phyloP scores from a whole-genome alignment of 352 stramenopile genomes.

The Pythium chondricola region DNA sequence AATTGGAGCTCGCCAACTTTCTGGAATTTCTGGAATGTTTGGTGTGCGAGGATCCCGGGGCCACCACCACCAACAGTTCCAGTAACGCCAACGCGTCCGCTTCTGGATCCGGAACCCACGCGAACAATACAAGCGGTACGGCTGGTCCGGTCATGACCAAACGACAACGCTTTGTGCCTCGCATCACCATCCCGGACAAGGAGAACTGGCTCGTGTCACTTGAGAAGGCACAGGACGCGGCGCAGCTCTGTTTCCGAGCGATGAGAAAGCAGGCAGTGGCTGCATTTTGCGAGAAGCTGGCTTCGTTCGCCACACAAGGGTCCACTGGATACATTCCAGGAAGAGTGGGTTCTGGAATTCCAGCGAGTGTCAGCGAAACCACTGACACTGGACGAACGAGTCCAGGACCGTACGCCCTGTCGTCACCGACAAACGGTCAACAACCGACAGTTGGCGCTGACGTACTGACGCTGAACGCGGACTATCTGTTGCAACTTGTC shows the following conservation, averaged over 20 bases:
- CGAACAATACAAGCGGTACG: background rate
- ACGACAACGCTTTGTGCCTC: conserved; percentile 38
- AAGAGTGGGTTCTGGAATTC: background rate
- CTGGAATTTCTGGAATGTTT: conserved; percentile 76
- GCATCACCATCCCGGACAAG: conserved; percentile 55
- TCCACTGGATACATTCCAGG: conserved; percentile 17
- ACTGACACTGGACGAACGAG: background rate
- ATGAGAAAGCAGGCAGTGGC: conserved; percentile 61
- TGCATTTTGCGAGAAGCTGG: conserved; percentile 61
- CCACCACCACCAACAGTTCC: conserved; percentile 8
- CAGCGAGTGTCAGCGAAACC: background rate
- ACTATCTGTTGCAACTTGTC: conserved; percentile 62
- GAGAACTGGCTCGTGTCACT: conserved; percentile 62
- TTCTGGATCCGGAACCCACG: no score
- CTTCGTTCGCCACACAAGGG: conserved; percentile 34
- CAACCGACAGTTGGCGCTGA: background rate
- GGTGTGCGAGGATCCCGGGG: conserved; percentile 38
- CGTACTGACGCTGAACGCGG: conserved; percentile 50
- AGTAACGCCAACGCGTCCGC: background rate
- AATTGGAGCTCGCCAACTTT: conserved; percentile 49
- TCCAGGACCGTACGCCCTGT: background rate
- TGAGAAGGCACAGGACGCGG: conserved; percentile 56
- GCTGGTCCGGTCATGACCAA: conserved; percentile 23
- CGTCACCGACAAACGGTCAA: background rate
- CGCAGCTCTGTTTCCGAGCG: conserved; percentile 58